These are phyloP conservation scores for Sanghuangporus baumii DNA, from an alignment of 1,284 basidiomycete species.

Conservation along the genomic window DNA sequence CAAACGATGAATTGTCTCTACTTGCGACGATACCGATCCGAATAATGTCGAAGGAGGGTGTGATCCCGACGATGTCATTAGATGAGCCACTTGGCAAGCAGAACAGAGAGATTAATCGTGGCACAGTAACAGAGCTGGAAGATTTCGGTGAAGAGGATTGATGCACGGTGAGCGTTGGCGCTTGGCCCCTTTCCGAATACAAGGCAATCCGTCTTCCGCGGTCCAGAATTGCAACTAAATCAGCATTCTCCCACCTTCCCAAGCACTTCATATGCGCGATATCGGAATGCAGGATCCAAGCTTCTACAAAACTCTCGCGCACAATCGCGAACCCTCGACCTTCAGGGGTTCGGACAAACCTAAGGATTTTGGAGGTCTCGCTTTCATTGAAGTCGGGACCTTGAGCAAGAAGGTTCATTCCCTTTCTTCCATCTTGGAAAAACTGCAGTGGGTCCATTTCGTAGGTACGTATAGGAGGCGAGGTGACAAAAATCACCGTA, in stretches of 20 bases:
- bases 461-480: slow-evolving; percentile 54
- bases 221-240: slow-evolving; percentile 63
- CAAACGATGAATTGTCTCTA: slow-evolving; percentile 21
- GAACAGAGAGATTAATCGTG: slow-evolving; percentile 53
- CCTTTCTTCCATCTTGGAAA: slow-evolving; percentile 52
- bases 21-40: slow-evolving; percentile 25
- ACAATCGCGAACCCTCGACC: slow-evolving; percentile 66
- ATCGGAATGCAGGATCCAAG: slow-evolving; percentile 48
- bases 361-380: slow-evolving; percentile 47
- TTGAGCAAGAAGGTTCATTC: slow-evolving; percentile 38
- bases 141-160: background rate
- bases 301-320: slow-evolving; percentile 52
- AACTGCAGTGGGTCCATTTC: slow-evolving; percentile 49
- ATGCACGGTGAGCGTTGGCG: slow-evolving; percentile 4
- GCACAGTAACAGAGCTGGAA: slow-evolving; percentile 36
- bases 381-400: slow-evolving; percentile 35
- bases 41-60: slow-evolving; percentile 47
- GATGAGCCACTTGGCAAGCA: slow-evolving; percentile 50
- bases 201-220: slow-evolving; percentile 35
- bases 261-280: slow-evolving; percentile 39
- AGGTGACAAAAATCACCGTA: slow-evolving; percentile 51
- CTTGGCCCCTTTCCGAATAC: background rate
- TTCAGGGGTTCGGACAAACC: slow-evolving; percentile 70
- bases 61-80: slow-evolving; percentile 52
- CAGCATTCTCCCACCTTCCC: slow-evolving; percentile 46